These are phyloP conservation scores for Ophiostoma populinum DNA, from an alignment of 2,329 filamentous ascomycete species.

Conservation along the genomic window DNA sequence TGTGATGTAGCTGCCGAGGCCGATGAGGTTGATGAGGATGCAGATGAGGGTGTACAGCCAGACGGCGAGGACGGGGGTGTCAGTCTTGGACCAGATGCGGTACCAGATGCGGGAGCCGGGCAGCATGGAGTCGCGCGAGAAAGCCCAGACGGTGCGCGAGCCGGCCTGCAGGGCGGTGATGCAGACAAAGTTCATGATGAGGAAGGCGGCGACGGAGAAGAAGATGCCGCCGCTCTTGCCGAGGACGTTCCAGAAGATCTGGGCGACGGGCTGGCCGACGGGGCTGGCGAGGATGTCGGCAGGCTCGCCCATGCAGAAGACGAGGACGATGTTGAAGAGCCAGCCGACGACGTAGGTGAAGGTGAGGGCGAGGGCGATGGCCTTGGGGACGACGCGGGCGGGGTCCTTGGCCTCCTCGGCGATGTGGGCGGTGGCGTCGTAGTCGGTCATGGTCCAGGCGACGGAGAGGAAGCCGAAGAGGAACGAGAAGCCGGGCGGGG, in stretches of 20 bases:
- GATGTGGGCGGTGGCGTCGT: slow-evolving; percentile 21
- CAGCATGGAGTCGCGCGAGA: slow-evolving; percentile 33
- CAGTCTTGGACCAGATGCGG: slow-evolving; percentile 28
- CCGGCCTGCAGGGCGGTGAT: slow-evolving; percentile 38
- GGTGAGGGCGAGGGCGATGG: slow-evolving; percentile 35
- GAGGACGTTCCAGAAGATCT: slow-evolving; percentile 40
- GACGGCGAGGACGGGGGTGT: slow-evolving; percentile 34
- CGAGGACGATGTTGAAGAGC: slow-evolving; percentile 40
- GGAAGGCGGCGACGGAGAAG: slow-evolving; percentile 36
- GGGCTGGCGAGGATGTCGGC: slow-evolving; percentile 25
- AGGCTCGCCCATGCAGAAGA: slow-evolving; percentile 37
- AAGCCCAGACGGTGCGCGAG: slow-evolving; percentile 36
- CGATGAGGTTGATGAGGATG: slow-evolving; percentile 40
- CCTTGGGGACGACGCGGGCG: slow-evolving; percentile 26
- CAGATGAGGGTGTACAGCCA: slow-evolving; percentile 38
- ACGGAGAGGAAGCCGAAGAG: slow-evolving; percentile 44
- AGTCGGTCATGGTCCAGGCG: slow-evolving; percentile 41
- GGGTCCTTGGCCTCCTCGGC: slow-evolving; percentile 27
- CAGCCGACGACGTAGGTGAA: slow-evolving; percentile 38
- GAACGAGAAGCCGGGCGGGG: slow-evolving; percentile 35
- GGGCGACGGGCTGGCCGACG: slow-evolving; percentile 34
- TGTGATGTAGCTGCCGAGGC: slow-evolving; percentile 34
- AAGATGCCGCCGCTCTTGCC: slow-evolving; percentile 34
- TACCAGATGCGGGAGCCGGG: slow-evolving; percentile 30
- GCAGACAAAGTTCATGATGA: slow-evolving; percentile 41